phyloP scores from a whole-genome alignment of 2,329 filamentous ascomycete genomes.

The Dichotomopilus funicola region DNA sequence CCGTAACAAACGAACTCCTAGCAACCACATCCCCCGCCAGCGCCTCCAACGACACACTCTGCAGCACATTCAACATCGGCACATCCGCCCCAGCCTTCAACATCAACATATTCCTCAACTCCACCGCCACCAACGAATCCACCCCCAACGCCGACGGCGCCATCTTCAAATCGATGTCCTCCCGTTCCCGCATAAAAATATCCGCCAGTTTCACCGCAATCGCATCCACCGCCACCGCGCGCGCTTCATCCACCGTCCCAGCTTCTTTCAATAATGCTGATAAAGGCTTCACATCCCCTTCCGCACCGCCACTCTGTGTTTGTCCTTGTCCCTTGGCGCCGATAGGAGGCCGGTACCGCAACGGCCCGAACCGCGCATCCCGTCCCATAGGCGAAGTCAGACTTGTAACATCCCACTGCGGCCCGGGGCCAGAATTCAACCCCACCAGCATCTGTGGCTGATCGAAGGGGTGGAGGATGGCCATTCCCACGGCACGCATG shows the following conservation, averaged over 20 bases:
- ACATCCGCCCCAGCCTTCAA: too few relatives aligned
- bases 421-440: neutral
- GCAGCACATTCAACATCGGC: too few relatives aligned
- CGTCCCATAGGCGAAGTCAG: neutral
- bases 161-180: neutral
- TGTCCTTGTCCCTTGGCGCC: neutral
- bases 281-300: neutral
- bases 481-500: neutral
- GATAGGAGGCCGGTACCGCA: neutral
- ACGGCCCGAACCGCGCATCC: neutral
- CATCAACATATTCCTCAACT: slow-evolving; percentile 16
- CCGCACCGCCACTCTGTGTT: neutral
- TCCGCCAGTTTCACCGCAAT: neutral
- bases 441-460: neutral
- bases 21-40: too few relatives aligned
- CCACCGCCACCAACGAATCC: neutral
- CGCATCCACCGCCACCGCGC: neutral
- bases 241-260: neutral
- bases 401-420: neutral
- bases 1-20: too few relatives aligned
- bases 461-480: neutral
- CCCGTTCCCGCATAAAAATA: neutral
- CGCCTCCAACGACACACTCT: too few relatives aligned
- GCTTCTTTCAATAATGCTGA: neutral
- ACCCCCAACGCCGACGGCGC: neutral